phyloP scores from a whole-genome alignment of 768 basidiomycete species.

The Dentipellis sp. region DNA sequence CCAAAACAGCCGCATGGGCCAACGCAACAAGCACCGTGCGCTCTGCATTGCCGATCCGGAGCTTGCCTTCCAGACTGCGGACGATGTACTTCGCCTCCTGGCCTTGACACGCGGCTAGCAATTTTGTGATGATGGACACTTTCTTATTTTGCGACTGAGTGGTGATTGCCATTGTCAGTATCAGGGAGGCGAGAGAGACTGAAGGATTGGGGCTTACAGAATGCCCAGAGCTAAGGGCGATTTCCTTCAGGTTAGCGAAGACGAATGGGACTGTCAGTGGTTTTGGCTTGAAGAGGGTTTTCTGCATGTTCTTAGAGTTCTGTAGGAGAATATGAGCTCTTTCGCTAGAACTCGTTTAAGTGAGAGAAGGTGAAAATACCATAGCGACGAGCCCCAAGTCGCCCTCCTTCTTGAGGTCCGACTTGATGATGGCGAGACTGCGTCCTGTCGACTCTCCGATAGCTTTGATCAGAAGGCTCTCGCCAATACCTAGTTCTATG shows the following conservation, averaged over 20 bases:
- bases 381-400: constrained; percentile 96
- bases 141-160: constrained; percentile 88
- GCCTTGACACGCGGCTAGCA: constrained; percentile 87
- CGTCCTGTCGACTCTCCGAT: constrained; percentile 95
- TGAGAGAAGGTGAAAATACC: constrained; percentile 30
- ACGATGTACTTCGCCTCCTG: constrained; percentile 95
- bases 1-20: constrained; percentile 82
- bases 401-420: constrained; percentile 89
- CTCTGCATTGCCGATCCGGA: constrained; percentile 95
- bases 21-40: constrained; percentile 92
- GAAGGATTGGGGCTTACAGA: constrained; percentile 39
- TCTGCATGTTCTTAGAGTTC: constrained; percentile 92
- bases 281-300: constrained; percentile 91
- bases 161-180: not conserved
- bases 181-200: constrained; percentile 2
- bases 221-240: constrained; percentile 78
- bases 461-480: constrained; percentile 88
- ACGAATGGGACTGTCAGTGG: constrained; percentile 82
- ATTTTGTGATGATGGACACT: constrained; percentile 87
- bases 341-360: no score
- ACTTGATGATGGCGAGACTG: constrained; percentile 71
- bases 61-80: constrained; percentile 91
- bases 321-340: constrained; percentile 22
- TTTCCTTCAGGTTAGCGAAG: constrained; percentile 84
- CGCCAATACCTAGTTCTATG: constrained; percentile 93